These are phyloP conservation scores for Suillus brevipes DNA, from an alignment of 768 basidiomycete genomes.

Conservation along the genomic window DNA sequence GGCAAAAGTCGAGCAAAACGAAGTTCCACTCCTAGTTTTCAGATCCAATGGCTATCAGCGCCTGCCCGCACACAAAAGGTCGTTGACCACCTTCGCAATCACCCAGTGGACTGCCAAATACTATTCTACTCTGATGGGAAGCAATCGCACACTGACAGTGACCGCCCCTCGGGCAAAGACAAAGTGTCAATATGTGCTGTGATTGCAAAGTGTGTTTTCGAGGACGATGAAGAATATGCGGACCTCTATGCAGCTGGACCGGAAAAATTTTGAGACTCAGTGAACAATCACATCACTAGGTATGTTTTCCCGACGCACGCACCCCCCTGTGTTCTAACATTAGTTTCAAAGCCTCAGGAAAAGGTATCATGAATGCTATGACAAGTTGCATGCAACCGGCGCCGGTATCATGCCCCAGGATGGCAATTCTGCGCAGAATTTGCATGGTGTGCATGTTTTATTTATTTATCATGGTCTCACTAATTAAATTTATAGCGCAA, in stretches of 20 bases:
- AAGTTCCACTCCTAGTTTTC: too few relatives aligned
- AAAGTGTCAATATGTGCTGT: conserved; percentile 6
- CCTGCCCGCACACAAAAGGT: too few relatives aligned
- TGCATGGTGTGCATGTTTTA: background rate
- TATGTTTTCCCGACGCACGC: background rate
- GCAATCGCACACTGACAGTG: conserved; percentile 4
- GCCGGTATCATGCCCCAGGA: background rate
- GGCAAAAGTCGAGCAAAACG: too few relatives aligned
- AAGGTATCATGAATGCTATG: background rate
- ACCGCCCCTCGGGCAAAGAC: conserved; percentile 11
- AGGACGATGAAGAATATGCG: background rate
- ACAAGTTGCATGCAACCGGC: background rate
- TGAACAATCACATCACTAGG: conserved; percentile 6
- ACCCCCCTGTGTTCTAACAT: background rate
- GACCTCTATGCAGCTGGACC: background rate
- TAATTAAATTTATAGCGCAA: background rate
- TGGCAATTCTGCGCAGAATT: background rate
- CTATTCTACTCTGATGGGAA: background rate
- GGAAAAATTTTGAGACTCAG: background rate
- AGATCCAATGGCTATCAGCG: too few relatives aligned
- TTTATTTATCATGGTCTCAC: too few relatives aligned
- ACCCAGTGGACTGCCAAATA: conserved; percentile 1
- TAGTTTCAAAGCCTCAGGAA: background rate
- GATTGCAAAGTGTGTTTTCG: conserved; percentile 9
- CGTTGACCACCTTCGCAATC: background rate